phyloP scores from a whole-genome alignment of 1,284 basidiomycete genomes.

The Malassezia globosa region DNA sequence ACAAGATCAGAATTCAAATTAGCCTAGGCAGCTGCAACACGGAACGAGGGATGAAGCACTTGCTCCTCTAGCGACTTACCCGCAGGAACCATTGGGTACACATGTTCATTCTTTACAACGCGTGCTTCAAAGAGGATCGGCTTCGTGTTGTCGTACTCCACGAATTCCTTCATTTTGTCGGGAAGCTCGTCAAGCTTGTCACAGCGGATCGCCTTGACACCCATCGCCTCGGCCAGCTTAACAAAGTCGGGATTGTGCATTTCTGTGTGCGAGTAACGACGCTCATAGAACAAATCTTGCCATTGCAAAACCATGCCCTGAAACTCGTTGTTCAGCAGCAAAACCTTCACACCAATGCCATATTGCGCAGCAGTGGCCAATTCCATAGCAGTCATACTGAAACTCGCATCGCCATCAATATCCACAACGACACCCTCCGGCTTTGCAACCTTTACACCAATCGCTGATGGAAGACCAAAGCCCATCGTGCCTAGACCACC shows the following conservation, averaged over 20 bases:
- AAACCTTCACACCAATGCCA: conserved; percentile 79
- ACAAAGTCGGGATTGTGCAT: conserved; percentile 95
- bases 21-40: too few species aligned
- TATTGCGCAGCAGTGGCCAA: conserved; percentile 82
- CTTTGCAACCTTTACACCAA: conserved; percentile 90
- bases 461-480: conserved; percentile 82
- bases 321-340: conserved; percentile 48
- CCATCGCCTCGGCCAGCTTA: conserved; percentile 75
- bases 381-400: conserved; percentile 98
- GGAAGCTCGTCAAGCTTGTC: conserved; percentile 64
- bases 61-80: conserved; percentile 82
- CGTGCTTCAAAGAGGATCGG: conserved; percentile 84
- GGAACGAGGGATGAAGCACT: conserved; percentile 24
- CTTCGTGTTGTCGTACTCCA: conserved; percentile 76
- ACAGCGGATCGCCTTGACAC: conserved; percentile 76
- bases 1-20: too few species aligned
- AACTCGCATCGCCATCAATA: conserved; percentile 92
- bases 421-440: conserved; percentile 89
- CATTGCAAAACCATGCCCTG: conserved; percentile 92
- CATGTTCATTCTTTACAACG: conserved; percentile 78
- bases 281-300: conserved; percentile 94
- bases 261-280: conserved; percentile 80
- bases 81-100: conserved; percentile 85
- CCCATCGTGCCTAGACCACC: conserved; percentile 92
- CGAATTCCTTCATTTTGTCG: conserved; percentile 93